phyloP scores from a whole-genome alignment of 2,329 filamentous ascomycete genomes.

The Colletotrichum phormii region DNA sequence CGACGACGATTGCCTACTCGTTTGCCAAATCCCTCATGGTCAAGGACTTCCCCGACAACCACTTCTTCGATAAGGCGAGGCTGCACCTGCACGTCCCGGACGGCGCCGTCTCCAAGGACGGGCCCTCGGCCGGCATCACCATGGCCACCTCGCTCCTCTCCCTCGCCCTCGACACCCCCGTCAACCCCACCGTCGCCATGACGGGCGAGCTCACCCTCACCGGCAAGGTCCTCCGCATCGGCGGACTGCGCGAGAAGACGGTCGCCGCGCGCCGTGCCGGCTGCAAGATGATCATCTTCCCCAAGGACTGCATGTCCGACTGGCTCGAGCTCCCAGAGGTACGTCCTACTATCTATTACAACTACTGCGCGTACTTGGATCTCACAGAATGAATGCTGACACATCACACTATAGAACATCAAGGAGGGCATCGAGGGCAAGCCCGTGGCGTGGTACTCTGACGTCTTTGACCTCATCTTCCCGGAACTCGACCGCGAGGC shows the following conservation, averaged over 20 bases:
- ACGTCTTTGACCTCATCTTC: constrained; percentile 94
- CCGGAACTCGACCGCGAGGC: constrained; percentile 78
- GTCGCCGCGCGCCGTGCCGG: constrained; percentile 93
- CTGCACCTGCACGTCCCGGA: constrained; percentile 97
- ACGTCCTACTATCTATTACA: constrained; percentile 52
- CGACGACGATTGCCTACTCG: constrained; percentile 92
- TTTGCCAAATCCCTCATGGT: constrained; percentile 93
- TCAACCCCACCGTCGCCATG: constrained; percentile 94
- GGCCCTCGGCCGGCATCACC: constrained; percentile 91
- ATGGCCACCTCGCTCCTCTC: constrained; percentile 96
- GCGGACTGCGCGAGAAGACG: constrained; percentile 95
- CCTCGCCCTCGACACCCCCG: constrained; percentile 80
- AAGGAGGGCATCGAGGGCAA: constrained; percentile 95
- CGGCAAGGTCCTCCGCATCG: constrained; percentile 95
- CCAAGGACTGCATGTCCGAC: constrained; percentile 93
- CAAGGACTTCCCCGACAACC: constrained; percentile 86
- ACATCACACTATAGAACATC: constrained; percentile 78
- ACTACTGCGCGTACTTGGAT: not conserved
- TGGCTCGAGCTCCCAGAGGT: constrained; percentile 98
- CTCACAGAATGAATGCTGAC: constrained; percentile 3
- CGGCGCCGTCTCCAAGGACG: constrained; percentile 95
- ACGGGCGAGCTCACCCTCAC: constrained; percentile 97
- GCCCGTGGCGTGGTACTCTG: constrained; percentile 91
- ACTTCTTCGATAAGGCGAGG: constrained; percentile 95
- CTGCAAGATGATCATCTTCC: constrained; percentile 94